Evolutionary conservation across 2,329 filamentous ascomycete genomes (phyloP), one percentile per base, ranked within the genome.

Genomic region (Drechslerella coelobrocha): DNA sequence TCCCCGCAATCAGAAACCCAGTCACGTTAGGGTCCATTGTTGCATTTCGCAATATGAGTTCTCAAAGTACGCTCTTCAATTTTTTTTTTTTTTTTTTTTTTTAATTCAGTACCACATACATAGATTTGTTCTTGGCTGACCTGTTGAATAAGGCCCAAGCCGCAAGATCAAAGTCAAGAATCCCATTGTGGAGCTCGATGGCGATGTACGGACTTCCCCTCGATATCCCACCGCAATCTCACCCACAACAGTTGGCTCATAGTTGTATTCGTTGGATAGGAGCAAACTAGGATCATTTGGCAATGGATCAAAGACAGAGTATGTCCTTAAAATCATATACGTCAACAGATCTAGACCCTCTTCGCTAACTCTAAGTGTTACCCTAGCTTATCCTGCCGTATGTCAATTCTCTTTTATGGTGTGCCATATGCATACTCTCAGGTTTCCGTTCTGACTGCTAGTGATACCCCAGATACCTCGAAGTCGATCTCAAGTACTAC

Each of bases 271-370:
- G 7, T 57, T 63, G 48, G 56, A 73, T 73, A 76, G 69, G 87
- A 92, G 88, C 97, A 97, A 94, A 99, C 94, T 77, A 86, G 94
- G 78, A 92, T 99, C 80, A 99, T 99, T 84, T 99, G 94, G 94
- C 84, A 97, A 84, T 88, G 90, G 81, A 99, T 99, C 86, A 97
- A 97, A 86, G 90, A 97, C 83, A 96, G 95, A 78, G 83, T 85
- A 78, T 54, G 63, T 56, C 41, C 78, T 62, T 59, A 60, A 50
- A 73, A 69, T 68, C 62, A 52, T 55, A 69, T 48, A 56, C 69
- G 27, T 17, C 29, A 26, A 59, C 23, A 43, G 55, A 39, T 31
- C 19, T 68, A 9, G n/a, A n/a, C n/a, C n/a, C n/a, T n/a, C n/a
- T n/a, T 53, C 31, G 60, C 61, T 54, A n/a, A 66, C 29, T 59